Percentiles rank a stretch among this genome's conserved stretches.
Evolutionary conservation across 2,329 filamentous ascomycete genomes (phyloP).

Genomic region (Venturia carpophila): DNA sequence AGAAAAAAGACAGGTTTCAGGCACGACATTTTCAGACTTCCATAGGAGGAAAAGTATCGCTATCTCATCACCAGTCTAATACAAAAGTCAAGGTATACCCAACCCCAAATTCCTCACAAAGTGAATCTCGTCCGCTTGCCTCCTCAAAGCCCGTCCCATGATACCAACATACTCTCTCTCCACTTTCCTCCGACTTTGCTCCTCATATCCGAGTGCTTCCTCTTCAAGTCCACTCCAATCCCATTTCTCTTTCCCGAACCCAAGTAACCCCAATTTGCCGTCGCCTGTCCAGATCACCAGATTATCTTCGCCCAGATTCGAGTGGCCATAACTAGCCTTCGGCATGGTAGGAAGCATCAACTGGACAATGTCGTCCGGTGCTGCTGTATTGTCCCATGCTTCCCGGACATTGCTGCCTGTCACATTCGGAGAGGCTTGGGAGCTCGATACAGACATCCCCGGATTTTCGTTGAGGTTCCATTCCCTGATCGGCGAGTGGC

Average conservation of each 20-base stretch:
- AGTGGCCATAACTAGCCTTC: constrained; percentile 24
- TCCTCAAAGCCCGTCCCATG: constrained; percentile 68
- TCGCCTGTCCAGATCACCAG: constrained; percentile 85
- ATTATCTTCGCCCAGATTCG: constrained; percentile 45
- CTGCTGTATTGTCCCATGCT: constrained; percentile 21
- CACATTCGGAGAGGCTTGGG: not conserved
- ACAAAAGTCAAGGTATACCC: constrained; percentile 23
- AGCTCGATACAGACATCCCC: not conserved
- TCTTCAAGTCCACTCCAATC: constrained; percentile 12
- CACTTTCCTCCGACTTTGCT: constrained; percentile 45
- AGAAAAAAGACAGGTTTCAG: no score
- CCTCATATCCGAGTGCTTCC: constrained; percentile 31
- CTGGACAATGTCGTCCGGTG: constrained; percentile 62
- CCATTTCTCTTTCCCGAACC: constrained; percentile 32
- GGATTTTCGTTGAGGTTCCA: constrained; percentile 47
- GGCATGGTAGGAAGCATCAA: constrained; percentile 59
- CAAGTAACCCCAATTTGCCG: constrained; percentile 61
- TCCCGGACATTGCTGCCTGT: constrained; percentile 11
- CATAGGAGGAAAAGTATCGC: no score
- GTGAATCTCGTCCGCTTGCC: constrained; percentile 69
- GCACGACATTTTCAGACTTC: no score
- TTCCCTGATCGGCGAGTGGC: constrained; percentile 46
- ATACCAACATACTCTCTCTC: constrained; percentile 56
- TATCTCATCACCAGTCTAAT: no score
- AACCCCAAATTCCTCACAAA: constrained; percentile 63